phyloP scores from a whole-genome alignment of 2,329 filamentous ascomycete genomes.

The Emydomyces testavorans region DNA sequence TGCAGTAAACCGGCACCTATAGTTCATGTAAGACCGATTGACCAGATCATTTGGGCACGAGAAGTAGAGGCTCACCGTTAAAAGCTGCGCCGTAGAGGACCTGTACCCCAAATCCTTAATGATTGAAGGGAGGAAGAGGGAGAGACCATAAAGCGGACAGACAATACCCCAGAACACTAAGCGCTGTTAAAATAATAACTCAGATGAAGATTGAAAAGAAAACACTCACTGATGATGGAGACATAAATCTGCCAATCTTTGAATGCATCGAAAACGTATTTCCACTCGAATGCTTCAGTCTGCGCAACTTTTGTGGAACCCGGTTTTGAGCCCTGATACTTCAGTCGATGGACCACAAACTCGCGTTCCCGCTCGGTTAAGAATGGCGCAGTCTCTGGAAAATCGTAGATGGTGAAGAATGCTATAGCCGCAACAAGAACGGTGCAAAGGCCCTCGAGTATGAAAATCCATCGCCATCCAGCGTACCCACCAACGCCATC shows the following conservation, averaged over 20 bases:
- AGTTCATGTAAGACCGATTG: not conserved
- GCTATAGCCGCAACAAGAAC: conserved; percentile 33
- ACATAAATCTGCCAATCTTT: conserved; percentile 35
- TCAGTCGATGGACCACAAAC: conserved; percentile 30
- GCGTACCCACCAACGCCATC: conserved; percentile 37
- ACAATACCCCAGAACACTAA: conserved; percentile 35
- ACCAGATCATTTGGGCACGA: not conserved
- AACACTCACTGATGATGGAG: conserved; percentile 28
- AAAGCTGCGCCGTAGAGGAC: conserved; percentile 31
- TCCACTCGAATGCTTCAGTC: conserved; percentile 27
- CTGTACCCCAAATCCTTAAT: conserved; percentile 34
- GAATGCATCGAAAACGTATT: conserved; percentile 32
- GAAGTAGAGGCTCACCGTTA: conserved; percentile 24
- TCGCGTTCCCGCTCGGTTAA: conserved; percentile 32
- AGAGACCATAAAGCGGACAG: conserved; percentile 34
- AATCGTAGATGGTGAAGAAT: conserved; percentile 39
- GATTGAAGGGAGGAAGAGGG: conserved; percentile 32
- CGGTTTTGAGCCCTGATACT: conserved; percentile 26
- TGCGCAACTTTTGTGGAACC: conserved; percentile 21
- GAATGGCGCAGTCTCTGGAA: conserved; percentile 35
- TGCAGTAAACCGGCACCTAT: conserved; percentile 32
- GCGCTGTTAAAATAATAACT: not conserved
- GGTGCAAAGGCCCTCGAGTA: conserved; percentile 40
- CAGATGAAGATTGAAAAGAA: conserved; percentile 10
- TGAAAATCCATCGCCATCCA: conserved; percentile 43